phyloP scores from a whole-genome alignment of 2,329 filamentous ascomycete genomes.

The Aspergillus fischeri region DNA sequence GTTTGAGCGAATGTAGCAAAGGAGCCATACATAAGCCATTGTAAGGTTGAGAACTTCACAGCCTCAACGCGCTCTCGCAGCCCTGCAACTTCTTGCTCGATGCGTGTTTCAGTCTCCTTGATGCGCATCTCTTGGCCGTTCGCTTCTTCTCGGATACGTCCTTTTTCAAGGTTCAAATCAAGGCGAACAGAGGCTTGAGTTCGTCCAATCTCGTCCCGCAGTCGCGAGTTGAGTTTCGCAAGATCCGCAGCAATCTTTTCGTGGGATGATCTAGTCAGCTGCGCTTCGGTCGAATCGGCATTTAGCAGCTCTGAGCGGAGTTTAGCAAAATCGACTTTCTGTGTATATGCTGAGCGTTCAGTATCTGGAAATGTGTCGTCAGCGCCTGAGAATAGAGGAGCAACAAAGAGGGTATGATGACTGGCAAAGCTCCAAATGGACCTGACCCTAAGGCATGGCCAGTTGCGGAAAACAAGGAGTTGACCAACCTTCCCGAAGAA shows the following conservation, averaged over 20 bases:
- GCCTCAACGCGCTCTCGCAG: conserved; percentile 88
- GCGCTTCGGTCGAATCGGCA: conserved; percentile 84
- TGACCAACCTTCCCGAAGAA: conserved; percentile 79
- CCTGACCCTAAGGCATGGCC: neutral
- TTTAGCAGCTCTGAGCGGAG: conserved; percentile 90
- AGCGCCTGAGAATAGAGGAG: neutral
- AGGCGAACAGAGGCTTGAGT: conserved; percentile 90
- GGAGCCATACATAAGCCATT: conserved; percentile 87
- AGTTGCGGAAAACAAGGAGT: neutral
- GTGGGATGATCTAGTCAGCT: conserved; percentile 82
- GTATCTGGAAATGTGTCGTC: conserved; percentile 34
- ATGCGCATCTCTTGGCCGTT: conserved; percentile 96
- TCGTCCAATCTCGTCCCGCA: conserved; percentile 89
- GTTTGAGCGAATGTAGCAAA: neutral
- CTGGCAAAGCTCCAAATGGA: neutral
- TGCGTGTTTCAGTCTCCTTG: conserved; percentile 97
- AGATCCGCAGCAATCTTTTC: conserved; percentile 92
- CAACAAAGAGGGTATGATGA: neutral
- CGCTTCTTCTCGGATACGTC: conserved; percentile 90
- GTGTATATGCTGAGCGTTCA: conserved; percentile 57
- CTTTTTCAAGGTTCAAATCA: conserved; percentile 94
- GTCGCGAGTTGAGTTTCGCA: conserved; percentile 81
- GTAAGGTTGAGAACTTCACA: conserved; percentile 95
- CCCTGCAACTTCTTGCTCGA: conserved; percentile 93
- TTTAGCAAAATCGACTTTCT: conserved; percentile 98